These are phyloP conservation scores for Pueraria montana DNA, from an alignment of 306 rosid genomes.

Conservation along the genomic window DNA sequence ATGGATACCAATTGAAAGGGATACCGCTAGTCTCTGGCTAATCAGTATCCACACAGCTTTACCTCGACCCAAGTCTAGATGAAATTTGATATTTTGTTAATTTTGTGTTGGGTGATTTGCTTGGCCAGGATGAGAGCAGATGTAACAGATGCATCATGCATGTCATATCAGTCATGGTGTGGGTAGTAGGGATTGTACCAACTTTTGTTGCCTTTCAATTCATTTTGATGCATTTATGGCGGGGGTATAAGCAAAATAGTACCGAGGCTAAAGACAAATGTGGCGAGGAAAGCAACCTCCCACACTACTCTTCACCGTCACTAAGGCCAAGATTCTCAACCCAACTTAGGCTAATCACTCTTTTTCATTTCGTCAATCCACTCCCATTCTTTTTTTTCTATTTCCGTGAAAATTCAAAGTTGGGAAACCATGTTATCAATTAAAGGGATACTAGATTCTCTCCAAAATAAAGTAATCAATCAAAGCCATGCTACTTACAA, in stretches of 20 bases:
- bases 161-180: slow-evolving; percentile 52
- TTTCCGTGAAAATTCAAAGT: not conserved
- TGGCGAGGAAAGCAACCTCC: slow-evolving; percentile 53
- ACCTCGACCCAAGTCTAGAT: not conserved
- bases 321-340: slow-evolving; percentile 40
- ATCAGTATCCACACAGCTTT: slow-evolving; percentile 43
- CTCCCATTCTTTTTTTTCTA: not conserved
- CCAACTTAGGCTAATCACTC: slow-evolving; percentile 32
- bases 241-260: slow-evolving; percentile 53
- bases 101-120: slow-evolving; percentile 25
- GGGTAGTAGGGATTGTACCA: slow-evolving; percentile 48
- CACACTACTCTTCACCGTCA: slow-evolving; percentile 6
- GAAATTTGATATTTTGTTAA: slow-evolving; percentile 31
- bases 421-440: slow-evolving; percentile 1
- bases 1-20: slow-evolving; percentile 40
- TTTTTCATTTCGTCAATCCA: not conserved
- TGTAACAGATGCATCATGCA: slow-evolving; percentile 50
- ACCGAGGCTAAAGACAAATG: slow-evolving; percentile 53
- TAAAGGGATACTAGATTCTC: slow-evolving; percentile 24
- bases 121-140: slow-evolving; percentile 46
- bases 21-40: slow-evolving; percentile 1
- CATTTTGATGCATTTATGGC: slow-evolving; percentile 51
- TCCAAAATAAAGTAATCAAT: slow-evolving; percentile 8
- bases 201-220: slow-evolving; percentile 52
- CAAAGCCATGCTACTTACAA: not conserved